Evolutionary conservation across 2,329 filamentous ascomycete genomes (phyloP), one percentile per base, ranked within the genome.

Genomic region (Fusarium tupiense): DNA sequence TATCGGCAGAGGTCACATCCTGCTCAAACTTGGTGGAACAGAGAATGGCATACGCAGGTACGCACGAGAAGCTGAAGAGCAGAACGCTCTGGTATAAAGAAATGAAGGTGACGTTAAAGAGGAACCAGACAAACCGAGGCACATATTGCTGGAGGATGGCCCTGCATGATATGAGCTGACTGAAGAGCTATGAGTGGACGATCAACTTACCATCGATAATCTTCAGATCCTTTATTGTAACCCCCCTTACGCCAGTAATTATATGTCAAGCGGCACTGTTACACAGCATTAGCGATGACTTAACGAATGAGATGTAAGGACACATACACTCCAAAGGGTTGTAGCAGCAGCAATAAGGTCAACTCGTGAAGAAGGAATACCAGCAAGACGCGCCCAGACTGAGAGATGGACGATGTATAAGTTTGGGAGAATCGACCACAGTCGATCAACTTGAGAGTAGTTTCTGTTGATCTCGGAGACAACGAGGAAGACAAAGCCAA

Each of bases 241-340:
- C 96, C 96, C 44, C 96, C 96, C 82, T 94, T 97, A 67, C 96
- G 92, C 92, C 93, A 98, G 85, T 98, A 99, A 84, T 99, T 99
- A 87, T 90, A 98, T 6, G 96, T 98, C 83, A 99, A 86, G 17
- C 96, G 93, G 66, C 85, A 81, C 93, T 95, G 68, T 31, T 61
- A 16, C n/a, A n/a, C 13, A 22, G 26, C 47, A 64, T 71, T 35
- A 76, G 65, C 58, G 43, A 47, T 10, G 7, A 14, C 26, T 33
- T 13, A 50, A 44, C 9, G 6, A 35, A 53, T 31, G 10, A 14
- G 22, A 38, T 29, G 10, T n/a, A 35, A 58, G 31, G 19, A 11
- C 33, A 70, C 92, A 83, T 85, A 95, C 93, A 83, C 93, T 94
- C 96, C 96, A 99, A 14, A 95, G 77, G 3, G 88, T 83, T 58